Evolutionary conservation across 73 alveolate genomes (phyloP).

Genomic region (Tetrahymena elliotti): DNA sequence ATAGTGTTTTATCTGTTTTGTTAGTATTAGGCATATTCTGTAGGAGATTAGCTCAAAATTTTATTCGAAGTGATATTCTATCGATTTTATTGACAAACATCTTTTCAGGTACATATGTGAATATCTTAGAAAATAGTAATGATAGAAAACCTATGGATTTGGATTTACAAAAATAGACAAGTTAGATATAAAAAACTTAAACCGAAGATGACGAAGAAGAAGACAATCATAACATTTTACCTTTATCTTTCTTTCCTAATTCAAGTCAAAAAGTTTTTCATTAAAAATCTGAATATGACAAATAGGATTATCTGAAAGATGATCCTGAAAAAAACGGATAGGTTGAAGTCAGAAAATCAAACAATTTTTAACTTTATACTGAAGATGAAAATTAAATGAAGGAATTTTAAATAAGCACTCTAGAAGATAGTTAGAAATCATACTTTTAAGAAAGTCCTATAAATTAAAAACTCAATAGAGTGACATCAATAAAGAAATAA

Average conservation of each 20-base stretch:
- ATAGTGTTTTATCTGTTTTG: background rate
- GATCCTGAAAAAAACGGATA: no score
- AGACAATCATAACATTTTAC: background rate
- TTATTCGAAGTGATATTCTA: background rate
- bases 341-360: no score
- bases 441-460: no score
- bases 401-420: no score
- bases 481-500: no score
- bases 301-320: background rate
- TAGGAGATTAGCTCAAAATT: background rate
- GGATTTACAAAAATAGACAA: background rate
- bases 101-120: background rate
- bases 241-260: background rate
- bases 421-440: no score
- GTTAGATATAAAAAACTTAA: background rate
- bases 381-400: no score
- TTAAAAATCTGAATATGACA: no score
- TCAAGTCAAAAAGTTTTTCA: background rate
- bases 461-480: no score
- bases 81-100: background rate
- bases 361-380: no score
- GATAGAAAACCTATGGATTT: background rate
- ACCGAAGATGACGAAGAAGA: background rate
- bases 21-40: background rate
- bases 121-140: no score